phyloP scores from a whole-genome alignment of 257 asterid genomes.

The Jaltomata sinuosa region DNA sequence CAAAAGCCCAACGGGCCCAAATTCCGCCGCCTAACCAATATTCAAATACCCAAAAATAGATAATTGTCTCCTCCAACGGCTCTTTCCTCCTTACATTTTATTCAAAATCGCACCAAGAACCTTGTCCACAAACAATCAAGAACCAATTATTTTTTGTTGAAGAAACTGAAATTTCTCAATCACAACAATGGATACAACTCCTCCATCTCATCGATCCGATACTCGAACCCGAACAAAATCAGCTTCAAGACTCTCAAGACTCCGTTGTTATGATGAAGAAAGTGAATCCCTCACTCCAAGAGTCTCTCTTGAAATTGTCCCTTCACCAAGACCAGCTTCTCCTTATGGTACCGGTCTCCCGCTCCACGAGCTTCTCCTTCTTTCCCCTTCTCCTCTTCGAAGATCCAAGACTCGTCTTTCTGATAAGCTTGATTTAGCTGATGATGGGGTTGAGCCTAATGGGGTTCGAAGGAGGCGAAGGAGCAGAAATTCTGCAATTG shows the following conservation, averaged over 20 bases:
- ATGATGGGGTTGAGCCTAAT: constrained; percentile 34
- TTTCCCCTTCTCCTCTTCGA: constrained; percentile 59
- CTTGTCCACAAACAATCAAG: neutral
- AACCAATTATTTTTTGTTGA: too few species aligned
- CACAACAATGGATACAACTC: constrained; percentile 51
- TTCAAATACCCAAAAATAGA: neutral
- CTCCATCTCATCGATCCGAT: constrained; percentile 42
- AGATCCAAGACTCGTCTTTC: constrained; percentile 40
- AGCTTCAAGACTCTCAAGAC: constrained; percentile 54
- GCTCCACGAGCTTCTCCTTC: constrained; percentile 47
- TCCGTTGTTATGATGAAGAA: constrained; percentile 44
- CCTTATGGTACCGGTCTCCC: constrained; percentile 32
- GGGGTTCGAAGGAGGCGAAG: constrained; percentile 42
- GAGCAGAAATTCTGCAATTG: constrained; percentile 23
- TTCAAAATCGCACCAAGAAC: neutral
- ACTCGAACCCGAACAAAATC: constrained; percentile 49
- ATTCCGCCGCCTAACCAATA: neutral
- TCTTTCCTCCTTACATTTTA: constrained; percentile 13
- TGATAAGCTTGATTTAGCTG: constrained; percentile 43
- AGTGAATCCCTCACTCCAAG: constrained; percentile 34
- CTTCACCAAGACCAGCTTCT: constrained; percentile 45
- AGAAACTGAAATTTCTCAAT: neutral
- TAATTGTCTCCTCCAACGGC: constrained; percentile 41
- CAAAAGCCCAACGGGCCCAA: neutral
- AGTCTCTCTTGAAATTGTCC: constrained; percentile 62